Evolutionary conservation across 2,329 filamentous ascomycete species (phyloP).

Genomic region (Microcyclospora tardicrescens): DNA sequence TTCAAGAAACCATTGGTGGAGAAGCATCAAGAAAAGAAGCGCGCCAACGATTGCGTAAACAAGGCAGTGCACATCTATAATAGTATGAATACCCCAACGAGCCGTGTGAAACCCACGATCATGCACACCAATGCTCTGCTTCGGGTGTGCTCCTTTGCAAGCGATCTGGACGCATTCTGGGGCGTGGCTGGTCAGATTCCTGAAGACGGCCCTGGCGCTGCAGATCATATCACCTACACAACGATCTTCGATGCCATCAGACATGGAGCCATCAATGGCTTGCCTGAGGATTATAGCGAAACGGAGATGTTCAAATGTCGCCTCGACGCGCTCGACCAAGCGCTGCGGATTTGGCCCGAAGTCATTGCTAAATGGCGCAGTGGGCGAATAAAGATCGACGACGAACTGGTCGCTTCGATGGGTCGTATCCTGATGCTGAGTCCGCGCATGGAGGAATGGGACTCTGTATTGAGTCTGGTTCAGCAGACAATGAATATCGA

Average conservation of each 20-base stretch:
- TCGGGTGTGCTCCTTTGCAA: conserved; percentile 60
- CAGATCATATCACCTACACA: conserved; percentile 64
- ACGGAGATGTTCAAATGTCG: background rate
- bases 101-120: conserved; percentile 55
- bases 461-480: conserved; percentile 62
- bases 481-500: conserved; percentile 70
- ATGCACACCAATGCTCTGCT: conserved; percentile 85
- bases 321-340: conserved; percentile 14
- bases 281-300: conserved; percentile 8
- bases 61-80: conserved; percentile 67
- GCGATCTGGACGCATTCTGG: conserved; percentile 71
- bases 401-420: conserved; percentile 69
- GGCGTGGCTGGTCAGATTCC: conserved; percentile 61
- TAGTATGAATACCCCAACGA: conserved; percentile 52
- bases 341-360: conserved; percentile 60
- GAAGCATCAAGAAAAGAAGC: conserved; percentile 42
- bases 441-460: conserved; percentile 46
- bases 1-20: conserved; percentile 13
- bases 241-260: conserved; percentile 70
- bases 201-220: conserved; percentile 45
- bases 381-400: conserved; percentile 60
- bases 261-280: conserved; percentile 21
- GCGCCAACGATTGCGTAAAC: background rate
- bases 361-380: conserved; percentile 62
- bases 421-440: conserved; percentile 61